Percentiles rank a stretch among this genome's conserved stretches.
These are phyloP conservation scores for Pythium plurisporium DNA, from an alignment of 352 stramenopile genomes.

Conservation along the genomic window DNA sequence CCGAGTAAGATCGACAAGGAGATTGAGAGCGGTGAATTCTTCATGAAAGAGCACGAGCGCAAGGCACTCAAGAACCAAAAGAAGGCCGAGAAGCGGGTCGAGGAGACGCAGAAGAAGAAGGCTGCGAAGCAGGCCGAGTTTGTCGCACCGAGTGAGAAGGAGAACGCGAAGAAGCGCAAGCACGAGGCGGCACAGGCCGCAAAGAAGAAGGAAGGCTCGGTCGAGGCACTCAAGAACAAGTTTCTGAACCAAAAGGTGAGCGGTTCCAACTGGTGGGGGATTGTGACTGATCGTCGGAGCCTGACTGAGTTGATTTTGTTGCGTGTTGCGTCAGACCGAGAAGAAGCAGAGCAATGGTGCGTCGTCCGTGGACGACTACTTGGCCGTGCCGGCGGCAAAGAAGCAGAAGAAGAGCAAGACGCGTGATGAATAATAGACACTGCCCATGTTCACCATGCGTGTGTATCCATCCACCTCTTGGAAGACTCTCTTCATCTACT, in stretches of 20 bases:
- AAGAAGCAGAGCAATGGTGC: conserved; percentile 32
- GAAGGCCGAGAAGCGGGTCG: conserved; percentile 65
- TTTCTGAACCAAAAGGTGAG: conserved; percentile 73
- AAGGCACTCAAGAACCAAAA: conserved; percentile 90
- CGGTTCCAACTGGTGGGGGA: too few relatives aligned
- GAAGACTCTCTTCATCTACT: neutral
- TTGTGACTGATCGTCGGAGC: too few relatives aligned
- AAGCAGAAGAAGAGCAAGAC: conserved; percentile 49
- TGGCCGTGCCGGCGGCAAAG: conserved; percentile 52
- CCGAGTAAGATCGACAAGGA: conserved; percentile 98
- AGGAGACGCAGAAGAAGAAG: conserved; percentile 67
- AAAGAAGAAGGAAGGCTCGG: conserved; percentile 46
- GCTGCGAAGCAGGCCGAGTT: conserved; percentile 68
- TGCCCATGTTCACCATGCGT: neutral
- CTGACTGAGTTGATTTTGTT: too few relatives aligned
- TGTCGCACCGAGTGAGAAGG: conserved; percentile 74
- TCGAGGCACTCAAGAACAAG: conserved; percentile 78
- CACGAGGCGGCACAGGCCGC: conserved; percentile 35
- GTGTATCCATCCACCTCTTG: neutral
- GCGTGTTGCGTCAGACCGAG: conserved; percentile 18
- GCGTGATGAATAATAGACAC: conserved; percentile 10
- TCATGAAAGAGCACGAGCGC: conserved; percentile 95
- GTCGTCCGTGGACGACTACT: conserved; percentile 52
- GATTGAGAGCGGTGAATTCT: conserved; percentile 99
- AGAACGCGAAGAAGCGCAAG: conserved; percentile 75